phyloP scores from a whole-genome alignment of 2,329 filamentous ascomycete genomes.

The Lecanosticta acicola region DNA sequence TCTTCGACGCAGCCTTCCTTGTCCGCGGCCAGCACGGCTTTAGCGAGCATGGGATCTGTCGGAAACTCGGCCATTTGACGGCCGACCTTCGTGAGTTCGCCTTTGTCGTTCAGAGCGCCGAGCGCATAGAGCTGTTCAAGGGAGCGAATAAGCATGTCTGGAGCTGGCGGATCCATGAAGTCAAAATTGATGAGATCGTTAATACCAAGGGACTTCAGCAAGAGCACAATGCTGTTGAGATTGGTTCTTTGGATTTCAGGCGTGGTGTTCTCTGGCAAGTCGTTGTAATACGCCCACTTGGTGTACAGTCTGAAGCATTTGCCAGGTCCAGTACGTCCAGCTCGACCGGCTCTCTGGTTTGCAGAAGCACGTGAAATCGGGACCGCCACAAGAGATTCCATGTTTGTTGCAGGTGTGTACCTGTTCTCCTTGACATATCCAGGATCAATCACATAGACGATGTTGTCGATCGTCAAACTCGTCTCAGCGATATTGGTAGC shows the following conservation, averaged over 20 bases:
- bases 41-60: conserved; percentile 84
- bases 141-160: conserved; percentile 80
- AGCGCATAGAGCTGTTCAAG: conserved; percentile 88
- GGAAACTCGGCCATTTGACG: conserved; percentile 95
- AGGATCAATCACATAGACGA: conserved; percentile 91
- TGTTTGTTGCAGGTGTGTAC: conserved; percentile 84
- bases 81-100: conserved; percentile 83
- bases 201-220: conserved; percentile 84
- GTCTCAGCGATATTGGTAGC: conserved; percentile 98
- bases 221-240: conserved; percentile 73
- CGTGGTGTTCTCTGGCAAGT: conserved; percentile 85
- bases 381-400: conserved; percentile 86
- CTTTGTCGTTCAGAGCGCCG: conserved; percentile 80
- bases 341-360: conserved; percentile 87
- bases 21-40: conserved; percentile 80
- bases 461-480: conserved; percentile 88
- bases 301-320: conserved; percentile 94
- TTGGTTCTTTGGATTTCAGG: conserved; percentile 92
- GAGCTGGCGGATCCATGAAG: conserved; percentile 89
- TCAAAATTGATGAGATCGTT: conserved; percentile 91
- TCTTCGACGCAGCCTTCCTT: conserved; percentile 92
- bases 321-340: conserved; percentile 83
- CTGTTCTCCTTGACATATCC: conserved; percentile 95
- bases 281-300: conserved; percentile 80
- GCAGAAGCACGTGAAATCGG: conserved; percentile 88